These are phyloP conservation scores for Hypholoma fasciculare DNA, from an alignment of 768 basidiomycete species.

Conservation along the genomic window DNA sequence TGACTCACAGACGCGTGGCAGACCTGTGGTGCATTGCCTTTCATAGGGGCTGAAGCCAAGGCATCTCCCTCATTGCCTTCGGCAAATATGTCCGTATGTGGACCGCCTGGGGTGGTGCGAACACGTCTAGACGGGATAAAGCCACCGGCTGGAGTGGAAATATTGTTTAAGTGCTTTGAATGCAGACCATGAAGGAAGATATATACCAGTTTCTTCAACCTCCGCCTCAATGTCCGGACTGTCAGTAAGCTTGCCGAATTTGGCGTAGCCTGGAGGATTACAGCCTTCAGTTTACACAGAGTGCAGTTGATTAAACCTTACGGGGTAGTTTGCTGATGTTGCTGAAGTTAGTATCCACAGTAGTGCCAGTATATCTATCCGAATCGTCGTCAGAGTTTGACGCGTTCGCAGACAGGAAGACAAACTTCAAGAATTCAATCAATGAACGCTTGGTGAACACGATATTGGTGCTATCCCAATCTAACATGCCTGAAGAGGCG, in stretches of 20 bases:
- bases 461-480: constrained; percentile 77
- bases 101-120: constrained; percentile 52
- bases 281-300: neutral
- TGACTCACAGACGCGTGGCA: neutral
- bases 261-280: constrained; percentile 58
- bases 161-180: neutral
- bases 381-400: constrained; percentile 1
- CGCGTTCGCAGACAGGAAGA: constrained; percentile 4
- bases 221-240: constrained; percentile 14
- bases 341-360: constrained; percentile 73
- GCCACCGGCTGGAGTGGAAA: constrained; percentile 20
- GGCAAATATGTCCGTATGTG: constrained; percentile 52
- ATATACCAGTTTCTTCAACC: constrained; percentile 1
- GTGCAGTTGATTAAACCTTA: constrained; percentile 29
- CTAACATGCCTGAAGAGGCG: constrained; percentile 62
- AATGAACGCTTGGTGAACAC: constrained; percentile 79
- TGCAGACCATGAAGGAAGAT: neutral
- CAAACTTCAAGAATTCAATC: constrained; percentile 77
- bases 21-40: constrained; percentile 16
- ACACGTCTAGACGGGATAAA: constrained; percentile 61
- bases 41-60: constrained; percentile 54
- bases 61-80: constrained; percentile 54
- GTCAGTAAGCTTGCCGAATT: constrained; percentile 59
- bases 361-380: constrained; percentile 67
- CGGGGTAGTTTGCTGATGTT: constrained; percentile 79